phyloP scores from a whole-genome alignment of 305 asterid genomes.

The Solanum hybrid region DNA sequence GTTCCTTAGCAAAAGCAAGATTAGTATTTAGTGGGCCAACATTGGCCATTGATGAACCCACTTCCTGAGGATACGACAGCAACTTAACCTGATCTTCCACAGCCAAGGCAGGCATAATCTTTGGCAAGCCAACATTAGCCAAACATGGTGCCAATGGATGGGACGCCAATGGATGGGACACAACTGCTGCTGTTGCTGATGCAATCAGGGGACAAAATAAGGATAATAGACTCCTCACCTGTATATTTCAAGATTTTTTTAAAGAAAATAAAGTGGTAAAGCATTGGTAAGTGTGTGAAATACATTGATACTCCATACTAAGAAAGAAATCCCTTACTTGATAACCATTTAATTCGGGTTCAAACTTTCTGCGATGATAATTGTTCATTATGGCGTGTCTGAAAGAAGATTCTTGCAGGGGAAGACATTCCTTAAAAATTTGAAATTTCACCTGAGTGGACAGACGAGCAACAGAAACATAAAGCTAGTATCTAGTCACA shows the following conservation, averaged over 20 bases:
- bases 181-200: slow-evolving; percentile 17
- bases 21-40: not conserved
- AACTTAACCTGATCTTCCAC: slow-evolving; percentile 15
- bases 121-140: not conserved
- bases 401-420: slow-evolving; percentile 51
- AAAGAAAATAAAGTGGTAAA: not conserved
- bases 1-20: slow-evolving; percentile 4
- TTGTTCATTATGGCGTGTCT: slow-evolving; percentile 47
- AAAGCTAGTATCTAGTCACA: not conserved
- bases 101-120: not conserved
- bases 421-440: slow-evolving; percentile 63
- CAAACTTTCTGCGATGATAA: slow-evolving; percentile 49
- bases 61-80: not conserved
- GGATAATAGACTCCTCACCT: slow-evolving; percentile 52
- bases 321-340: slow-evolving; percentile 40
- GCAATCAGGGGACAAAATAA: slow-evolving; percentile 42
- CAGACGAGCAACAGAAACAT: slow-evolving; percentile 10
- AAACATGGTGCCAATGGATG: slow-evolving; percentile 13
- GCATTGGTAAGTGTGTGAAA: not conserved
- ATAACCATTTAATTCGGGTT: slow-evolving; percentile 49
- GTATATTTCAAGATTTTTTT: slow-evolving; percentile 7
- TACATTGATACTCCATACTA: not conserved
- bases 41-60: slow-evolving; percentile 8
- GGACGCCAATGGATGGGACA: slow-evolving; percentile 17
- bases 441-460: slow-evolving; percentile 50